Evolutionary conservation across 495 filamentous ascomycete species (phyloP).

Genomic region (Penicillium soppii): DNA sequence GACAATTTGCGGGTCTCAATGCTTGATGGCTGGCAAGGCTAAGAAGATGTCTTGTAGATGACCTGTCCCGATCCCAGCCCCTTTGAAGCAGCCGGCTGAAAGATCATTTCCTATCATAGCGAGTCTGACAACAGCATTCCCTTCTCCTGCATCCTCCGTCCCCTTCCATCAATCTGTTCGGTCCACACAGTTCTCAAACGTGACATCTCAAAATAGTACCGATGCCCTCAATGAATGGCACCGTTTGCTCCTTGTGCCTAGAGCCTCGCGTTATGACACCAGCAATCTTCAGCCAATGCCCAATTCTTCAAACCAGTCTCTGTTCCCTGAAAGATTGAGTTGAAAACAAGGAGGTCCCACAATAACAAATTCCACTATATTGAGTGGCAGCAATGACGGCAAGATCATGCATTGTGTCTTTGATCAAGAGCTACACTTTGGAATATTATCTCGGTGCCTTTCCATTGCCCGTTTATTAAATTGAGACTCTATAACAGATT

Average conservation of each 20-base stretch:
- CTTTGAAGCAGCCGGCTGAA: slow-evolving; percentile 45
- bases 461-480: not conserved
- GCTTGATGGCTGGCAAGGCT: slow-evolving; percentile 19
- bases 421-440: slow-evolving; percentile 2
- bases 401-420: slow-evolving; percentile 2
- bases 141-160: slow-evolving; percentile 38
- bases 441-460: slow-evolving; percentile 1
- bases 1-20: slow-evolving; percentile 47
- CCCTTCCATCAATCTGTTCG: slow-evolving; percentile 45
- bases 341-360: slow-evolving; percentile 36
- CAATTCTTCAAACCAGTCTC: slow-evolving; percentile 35
- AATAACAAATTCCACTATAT: slow-evolving; percentile 31
- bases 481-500: not conserved
- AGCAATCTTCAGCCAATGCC: slow-evolving; percentile 33
- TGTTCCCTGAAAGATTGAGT: slow-evolving; percentile 47
- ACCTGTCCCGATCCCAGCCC: slow-evolving; percentile 44
- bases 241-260: slow-evolving; percentile 41
- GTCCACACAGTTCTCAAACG: slow-evolving; percentile 34
- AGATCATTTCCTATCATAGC: slow-evolving; percentile 38
- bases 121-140: slow-evolving; percentile 43
- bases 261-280: slow-evolving; percentile 36
- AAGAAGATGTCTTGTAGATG: slow-evolving; percentile 45
- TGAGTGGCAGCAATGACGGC: slow-evolving; percentile 22
- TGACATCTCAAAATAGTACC: slow-evolving; percentile 28
- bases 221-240: slow-evolving; percentile 40